Base-by-base conservation (phyloP, 2,329 filamentous ascomycete genomes). In the Torrubiellomyces zombiae region DNA sequence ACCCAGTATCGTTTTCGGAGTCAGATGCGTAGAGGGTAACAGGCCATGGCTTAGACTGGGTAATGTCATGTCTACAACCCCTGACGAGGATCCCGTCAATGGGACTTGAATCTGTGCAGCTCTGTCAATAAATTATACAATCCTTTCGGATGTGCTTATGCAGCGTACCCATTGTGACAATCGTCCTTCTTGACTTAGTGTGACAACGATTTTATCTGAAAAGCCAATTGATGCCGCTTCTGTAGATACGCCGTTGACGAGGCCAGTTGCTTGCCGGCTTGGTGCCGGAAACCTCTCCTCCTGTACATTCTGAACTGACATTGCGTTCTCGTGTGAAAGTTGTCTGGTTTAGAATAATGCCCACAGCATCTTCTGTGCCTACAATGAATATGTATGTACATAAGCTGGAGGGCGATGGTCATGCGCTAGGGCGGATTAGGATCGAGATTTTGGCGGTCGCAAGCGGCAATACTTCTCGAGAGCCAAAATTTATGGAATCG, bases 181-280 rank as follows among this genome's bases (percentile, higher is more conserved):
- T 30, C 75, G 68, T 6, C 85, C 86, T 32, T 75, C 68, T 53
- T 95, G 89, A 1, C 79, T 80, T 31, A 95, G 65, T 1, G 83
- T 94, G 33, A 98, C 58, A 39, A 98, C 55, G 39, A 98, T 82
- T 51, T 82, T 92, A 63, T 95, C 89, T 7, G 74, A 64, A 51
- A 95, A 95, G 39, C 63, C 69, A 27, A 83, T 59, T 8, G 64
- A 63, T 19, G 70, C 73, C 17, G 80, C 74, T 35, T 82, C 71
- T 2, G 89, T 95, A 18, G 62, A 49, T 13, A 75, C 49, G 16
- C 70, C 72, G 33, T 75, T 69, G 32, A 94, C 68, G 3, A 58
- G 45, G 3, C 75, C 74, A 2, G 60, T 58, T 9, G 59, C 60
- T 32, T 61, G 59, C 25, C 63, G 72, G 3, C 68, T 74, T 8